These are phyloP conservation scores for Chlorella sp. DNA, from an alignment of 139 green algal species.

Conservation along the genomic window DNA sequence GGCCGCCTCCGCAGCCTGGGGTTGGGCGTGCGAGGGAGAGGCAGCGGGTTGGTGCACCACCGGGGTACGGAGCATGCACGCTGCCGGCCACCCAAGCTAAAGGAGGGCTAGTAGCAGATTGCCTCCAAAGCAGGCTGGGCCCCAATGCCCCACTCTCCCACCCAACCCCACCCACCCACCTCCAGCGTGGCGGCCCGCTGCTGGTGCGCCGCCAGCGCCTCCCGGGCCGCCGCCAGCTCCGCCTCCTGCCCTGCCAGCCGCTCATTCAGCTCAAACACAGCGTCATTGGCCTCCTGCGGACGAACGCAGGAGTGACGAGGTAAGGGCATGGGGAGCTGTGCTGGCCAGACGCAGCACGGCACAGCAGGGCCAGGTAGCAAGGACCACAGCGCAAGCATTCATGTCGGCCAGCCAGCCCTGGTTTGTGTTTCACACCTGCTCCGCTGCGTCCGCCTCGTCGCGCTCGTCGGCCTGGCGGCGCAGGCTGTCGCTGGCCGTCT, in stretches of 20 bases:
- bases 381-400: background rate
- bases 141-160: background rate
- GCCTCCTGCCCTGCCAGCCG: conserved; percentile 7
- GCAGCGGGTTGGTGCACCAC: background rate
- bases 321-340: background rate
- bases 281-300: conserved; percentile 34
- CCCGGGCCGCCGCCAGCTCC: conserved; percentile 14
- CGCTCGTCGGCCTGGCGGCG: background rate
- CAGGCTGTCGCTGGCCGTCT: no score
- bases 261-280: conserved; percentile 24
- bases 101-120: background rate
- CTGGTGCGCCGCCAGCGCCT: background rate
- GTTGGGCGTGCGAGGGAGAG: background rate
- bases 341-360: no score
- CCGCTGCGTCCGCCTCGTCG: background rate
- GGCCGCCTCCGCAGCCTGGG: background rate
- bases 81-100: background rate
- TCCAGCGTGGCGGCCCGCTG: background rate
- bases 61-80: background rate
- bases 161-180: no score
- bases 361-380: background rate
- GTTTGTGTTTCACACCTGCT: background rate
- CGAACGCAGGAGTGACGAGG: no score
- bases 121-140: background rate
- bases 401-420: no score